Conservation (phyloP, 345 rosid genomes). For the Clarkia xantiana region DNA sequence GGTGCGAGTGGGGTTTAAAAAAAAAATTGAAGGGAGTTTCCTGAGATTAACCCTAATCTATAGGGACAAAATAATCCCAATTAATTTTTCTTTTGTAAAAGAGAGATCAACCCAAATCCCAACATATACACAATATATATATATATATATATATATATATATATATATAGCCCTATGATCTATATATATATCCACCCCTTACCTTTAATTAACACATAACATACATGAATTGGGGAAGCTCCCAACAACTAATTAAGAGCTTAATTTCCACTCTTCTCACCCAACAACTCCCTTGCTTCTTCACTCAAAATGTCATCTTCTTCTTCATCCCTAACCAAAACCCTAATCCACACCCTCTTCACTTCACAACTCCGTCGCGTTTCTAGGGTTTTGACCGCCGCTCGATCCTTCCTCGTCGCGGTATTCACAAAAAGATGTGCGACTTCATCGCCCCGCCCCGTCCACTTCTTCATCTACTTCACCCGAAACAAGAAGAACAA, state of each 20-base stretch:
- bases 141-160: conserved; percentile 18
- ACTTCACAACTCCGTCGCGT: conserved; percentile 40
- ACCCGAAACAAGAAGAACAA: conserved; percentile 24
- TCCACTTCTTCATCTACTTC: conserved; percentile 21
- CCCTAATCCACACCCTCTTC: conserved; percentile 42
- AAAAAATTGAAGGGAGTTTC: too few relatives aligned
- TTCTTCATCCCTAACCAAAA: conserved; percentile 37
- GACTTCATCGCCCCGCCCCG: conserved; percentile 17
- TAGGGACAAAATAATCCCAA: conserved; percentile 2
- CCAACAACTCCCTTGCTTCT: conserved; percentile 5
- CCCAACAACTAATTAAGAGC: conserved; percentile 11
- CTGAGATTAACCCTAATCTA: conserved; percentile 3
- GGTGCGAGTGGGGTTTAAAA: too few relatives aligned
- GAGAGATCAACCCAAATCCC: conserved; percentile 1
- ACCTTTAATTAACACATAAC: background rate
- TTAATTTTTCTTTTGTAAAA: too few relatives aligned
- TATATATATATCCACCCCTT: conserved; percentile 8
- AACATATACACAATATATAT: too few relatives aligned
- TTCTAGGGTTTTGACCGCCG: conserved; percentile 36
- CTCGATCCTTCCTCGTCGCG: conserved; percentile 32
- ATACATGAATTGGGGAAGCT: conserved; percentile 13
- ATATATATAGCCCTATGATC: too few relatives aligned
- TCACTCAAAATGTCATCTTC: conserved; percentile 16
- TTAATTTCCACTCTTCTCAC: conserved; percentile 13
- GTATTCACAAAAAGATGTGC: conserved; percentile 27